Percentiles rank a stretch among this genome's conserved stretches.
phyloP scores from a whole-genome alignment of 139 green algal genomes.

The Coccomyxa sp. region DNA sequence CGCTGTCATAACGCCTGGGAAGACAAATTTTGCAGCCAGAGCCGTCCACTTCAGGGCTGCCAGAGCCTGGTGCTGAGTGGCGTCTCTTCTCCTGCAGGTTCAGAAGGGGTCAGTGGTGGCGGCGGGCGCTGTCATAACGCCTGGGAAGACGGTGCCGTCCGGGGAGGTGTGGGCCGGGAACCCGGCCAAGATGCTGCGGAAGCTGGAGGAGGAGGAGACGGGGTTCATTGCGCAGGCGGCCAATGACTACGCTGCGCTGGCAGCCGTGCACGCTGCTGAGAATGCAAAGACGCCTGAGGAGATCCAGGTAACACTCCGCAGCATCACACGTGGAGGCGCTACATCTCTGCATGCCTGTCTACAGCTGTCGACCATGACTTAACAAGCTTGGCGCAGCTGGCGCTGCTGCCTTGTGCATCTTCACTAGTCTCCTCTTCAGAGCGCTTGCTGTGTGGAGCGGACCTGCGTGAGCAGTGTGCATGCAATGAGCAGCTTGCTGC shows the following conservation, averaged over 20 bases:
- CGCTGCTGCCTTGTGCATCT: no score
- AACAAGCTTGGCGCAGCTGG: no score
- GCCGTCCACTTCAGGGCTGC: not conserved
- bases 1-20: slow-evolving; percentile 65
- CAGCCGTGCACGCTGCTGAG: slow-evolving; percentile 52
- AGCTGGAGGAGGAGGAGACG: slow-evolving; percentile 64
- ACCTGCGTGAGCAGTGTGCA: no score
- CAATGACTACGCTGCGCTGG: slow-evolving; percentile 78
- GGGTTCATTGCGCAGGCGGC: slow-evolving; percentile 73
- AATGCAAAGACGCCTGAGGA: slow-evolving; percentile 57
- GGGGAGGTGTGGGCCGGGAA: slow-evolving; percentile 80
- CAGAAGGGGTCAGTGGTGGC: slow-evolving; percentile 80
- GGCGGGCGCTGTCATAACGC: slow-evolving; percentile 81
- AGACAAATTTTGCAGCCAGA: not conserved
- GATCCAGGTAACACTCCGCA: slow-evolving; percentile 27
- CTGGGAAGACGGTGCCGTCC: slow-evolving; percentile 64
- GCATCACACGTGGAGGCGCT: not conserved
- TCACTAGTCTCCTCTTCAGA: no score
- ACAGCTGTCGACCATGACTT: not conserved
- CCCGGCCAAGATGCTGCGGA: slow-evolving; percentile 81
- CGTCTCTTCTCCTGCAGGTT: slow-evolving; percentile 40
- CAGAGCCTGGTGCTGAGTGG: not conserved
- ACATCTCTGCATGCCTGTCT: not conserved
- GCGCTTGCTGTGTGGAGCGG: no score
- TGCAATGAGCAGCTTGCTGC: no score